These are phyloP conservation scores for Ampelocalamus luodianensis DNA, from an alignment of 176 grass and related monocot genomes.

Conservation along the genomic window DNA sequence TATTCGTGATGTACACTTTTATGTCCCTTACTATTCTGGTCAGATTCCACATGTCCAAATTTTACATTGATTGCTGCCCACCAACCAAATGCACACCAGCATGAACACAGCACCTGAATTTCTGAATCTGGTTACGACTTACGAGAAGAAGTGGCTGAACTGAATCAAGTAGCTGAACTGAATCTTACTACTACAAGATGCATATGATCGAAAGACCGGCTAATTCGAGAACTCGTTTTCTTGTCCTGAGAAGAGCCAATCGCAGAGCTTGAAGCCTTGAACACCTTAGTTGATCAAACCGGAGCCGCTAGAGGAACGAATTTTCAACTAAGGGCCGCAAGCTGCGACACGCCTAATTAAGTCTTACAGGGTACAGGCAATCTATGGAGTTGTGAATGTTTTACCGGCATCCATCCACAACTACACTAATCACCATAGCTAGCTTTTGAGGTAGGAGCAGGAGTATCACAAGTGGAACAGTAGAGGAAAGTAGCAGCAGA, in stretches of 20 bases:
- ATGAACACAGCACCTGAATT: background rate
- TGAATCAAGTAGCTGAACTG: background rate
- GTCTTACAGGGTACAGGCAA: too few relatives aligned
- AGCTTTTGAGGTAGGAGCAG: background rate
- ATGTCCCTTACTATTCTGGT: slow-evolving; percentile 60
- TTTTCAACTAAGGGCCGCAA: too few relatives aligned
- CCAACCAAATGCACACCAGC: background rate
- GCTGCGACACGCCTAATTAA: too few relatives aligned
- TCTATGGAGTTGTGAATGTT: too few relatives aligned
- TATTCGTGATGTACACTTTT: slow-evolving; percentile 42
- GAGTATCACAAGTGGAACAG: slow-evolving; percentile 45
- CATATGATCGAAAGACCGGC: background rate
- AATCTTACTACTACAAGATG: background rate
- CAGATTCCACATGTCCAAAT: slow-evolving; percentile 46
- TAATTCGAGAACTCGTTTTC: background rate
- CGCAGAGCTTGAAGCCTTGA: background rate
- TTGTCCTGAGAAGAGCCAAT: background rate
- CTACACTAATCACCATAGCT: background rate
- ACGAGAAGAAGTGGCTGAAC: background rate
- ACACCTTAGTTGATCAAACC: background rate
- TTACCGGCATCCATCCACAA: too few relatives aligned
- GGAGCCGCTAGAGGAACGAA: too few relatives aligned
- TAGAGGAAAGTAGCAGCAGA: background rate
- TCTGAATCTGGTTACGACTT: background rate
- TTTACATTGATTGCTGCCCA: slow-evolving; percentile 22